Percentiles rank a stretch among this genome's conserved stretches.
Evolutionary conservation across 331 rosid species (phyloP).

Genomic region (Pyrus hybrid): DNA sequence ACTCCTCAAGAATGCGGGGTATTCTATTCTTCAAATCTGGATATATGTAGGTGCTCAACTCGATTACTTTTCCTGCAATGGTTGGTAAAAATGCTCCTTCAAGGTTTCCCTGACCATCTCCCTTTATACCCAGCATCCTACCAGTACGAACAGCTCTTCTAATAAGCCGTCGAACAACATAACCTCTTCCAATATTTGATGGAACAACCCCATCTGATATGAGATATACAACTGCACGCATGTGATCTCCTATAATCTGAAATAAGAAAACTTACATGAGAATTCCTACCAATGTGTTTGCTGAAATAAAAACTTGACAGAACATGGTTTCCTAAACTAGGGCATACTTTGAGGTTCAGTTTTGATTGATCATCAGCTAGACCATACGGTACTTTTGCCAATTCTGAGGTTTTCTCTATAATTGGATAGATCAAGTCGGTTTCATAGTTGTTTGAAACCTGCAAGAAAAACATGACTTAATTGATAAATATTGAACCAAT

Average conservation of each 20-base stretch:
- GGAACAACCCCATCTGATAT: slow-evolving; percentile 91
- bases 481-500: background rate
- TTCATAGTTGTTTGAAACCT: slow-evolving; percentile 92
- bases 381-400: slow-evolving; percentile 65
- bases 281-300: slow-evolving; percentile 4
- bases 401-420: slow-evolving; percentile 58
- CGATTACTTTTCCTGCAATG: slow-evolving; percentile 75
- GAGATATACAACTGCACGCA: slow-evolving; percentile 95
- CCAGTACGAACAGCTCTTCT: slow-evolving; percentile 94
- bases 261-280: background rate
- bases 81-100: slow-evolving; percentile 84
- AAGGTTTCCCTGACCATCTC: slow-evolving; percentile 68
- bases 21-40: slow-evolving; percentile 53
- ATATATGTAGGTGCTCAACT: slow-evolving; percentile 60
- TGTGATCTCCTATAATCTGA: slow-evolving; percentile 90
- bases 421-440: slow-evolving; percentile 94
- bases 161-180: slow-evolving; percentile 84
- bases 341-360: slow-evolving; percentile 55
- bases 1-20: slow-evolving; percentile 66
- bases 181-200: slow-evolving; percentile 92
- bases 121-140: slow-evolving; percentile 87
- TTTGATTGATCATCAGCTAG: slow-evolving; percentile 59
- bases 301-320: slow-evolving; percentile 6
- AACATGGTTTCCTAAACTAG: slow-evolving; percentile 5
- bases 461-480: slow-evolving; percentile 24